Base-by-base conservation (phyloP, 305 asterid genomes). In the Solanum hybrid region DNA sequence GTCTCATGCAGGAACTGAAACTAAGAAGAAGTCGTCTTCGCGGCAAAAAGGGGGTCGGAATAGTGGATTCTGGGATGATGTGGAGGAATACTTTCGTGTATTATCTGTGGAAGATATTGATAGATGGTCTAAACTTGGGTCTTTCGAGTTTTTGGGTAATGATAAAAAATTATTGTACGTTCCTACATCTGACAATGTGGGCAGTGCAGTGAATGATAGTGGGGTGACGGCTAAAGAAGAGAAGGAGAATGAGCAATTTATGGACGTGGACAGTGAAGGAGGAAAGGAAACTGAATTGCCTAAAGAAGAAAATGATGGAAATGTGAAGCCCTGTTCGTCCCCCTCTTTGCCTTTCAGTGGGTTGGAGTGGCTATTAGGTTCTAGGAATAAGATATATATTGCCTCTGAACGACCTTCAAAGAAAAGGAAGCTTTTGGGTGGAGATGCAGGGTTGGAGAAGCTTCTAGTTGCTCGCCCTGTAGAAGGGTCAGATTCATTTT, bases 301-400 rank as follows among this genome's bases (percentile, higher is more conserved):
- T 77, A 86, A 87, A 92, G 81, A 29, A 75, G 87, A 36, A 88
- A 91, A 89, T 15, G 84, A 75, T 34, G 93, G 81, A 88, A 94
- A 91, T 90, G 93, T 80, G 77, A 85, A 51, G 22, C 77, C 88
- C 27, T 31, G 88, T 85, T 85, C 45, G 29, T 17, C 88, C 73
- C 34, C 37, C 10, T 86, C 87, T 39, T 79, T 92, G 57, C 92
- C 94, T 51, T 89, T 92, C 91, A 94, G 94, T 92, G 96, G 99
- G 86, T 91, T 97, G 86, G 99, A 97, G 91, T 97, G 99, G 99
- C 96, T 98, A 89, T 94, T 98, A 94, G 99, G 99, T 92, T 95
- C 98, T 88, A 97, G 94, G 93, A 93, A 91, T 90, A 98, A 97
- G 94, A 93, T 96, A 88, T 97, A 95, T 93, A 91, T 98, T 94